Conservation (phyloP, 2,329 filamentous ascomycete species). For the Fusarium sp. region DNA sequence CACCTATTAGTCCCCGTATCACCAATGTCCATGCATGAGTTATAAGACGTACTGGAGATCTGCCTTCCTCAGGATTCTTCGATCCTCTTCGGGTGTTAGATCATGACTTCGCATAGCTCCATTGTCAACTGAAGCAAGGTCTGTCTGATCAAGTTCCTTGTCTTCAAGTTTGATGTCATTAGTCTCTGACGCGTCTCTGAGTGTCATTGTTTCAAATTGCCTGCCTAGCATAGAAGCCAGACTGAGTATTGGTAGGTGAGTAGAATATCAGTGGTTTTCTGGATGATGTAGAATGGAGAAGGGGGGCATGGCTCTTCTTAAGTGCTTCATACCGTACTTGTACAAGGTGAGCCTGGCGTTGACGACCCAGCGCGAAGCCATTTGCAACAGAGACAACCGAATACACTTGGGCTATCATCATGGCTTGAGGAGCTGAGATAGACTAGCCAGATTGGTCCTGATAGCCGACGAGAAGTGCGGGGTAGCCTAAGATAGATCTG, state of each 20-base stretch:
- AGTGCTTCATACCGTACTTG: not conserved
- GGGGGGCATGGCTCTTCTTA: not conserved
- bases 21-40: not conserved
- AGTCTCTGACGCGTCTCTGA: not conserved
- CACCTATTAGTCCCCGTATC: not conserved
- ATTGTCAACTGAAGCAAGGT: not conserved
- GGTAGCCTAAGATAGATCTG: not conserved
- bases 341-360: accelerated
- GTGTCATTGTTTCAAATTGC: not conserved
- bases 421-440: not conserved
- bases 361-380: not conserved
- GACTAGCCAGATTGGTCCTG: not conserved
- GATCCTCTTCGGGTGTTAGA: not conserved
- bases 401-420: too few species aligned
- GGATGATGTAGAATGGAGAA: not conserved
- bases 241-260: not conserved
- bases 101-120: not conserved
- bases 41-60: not conserved
- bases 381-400: not conserved
- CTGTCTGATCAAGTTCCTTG: not conserved
- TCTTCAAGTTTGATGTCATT: not conserved
- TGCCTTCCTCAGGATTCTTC: not conserved
- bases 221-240: not conserved
- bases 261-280: too few species aligned
- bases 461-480: not conserved